Evolutionary conservation across 1,284 basidiomycete genomes (phyloP), one percentile per base, ranked within the genome.

Genomic region (Fomitopsis palustris): DNA sequence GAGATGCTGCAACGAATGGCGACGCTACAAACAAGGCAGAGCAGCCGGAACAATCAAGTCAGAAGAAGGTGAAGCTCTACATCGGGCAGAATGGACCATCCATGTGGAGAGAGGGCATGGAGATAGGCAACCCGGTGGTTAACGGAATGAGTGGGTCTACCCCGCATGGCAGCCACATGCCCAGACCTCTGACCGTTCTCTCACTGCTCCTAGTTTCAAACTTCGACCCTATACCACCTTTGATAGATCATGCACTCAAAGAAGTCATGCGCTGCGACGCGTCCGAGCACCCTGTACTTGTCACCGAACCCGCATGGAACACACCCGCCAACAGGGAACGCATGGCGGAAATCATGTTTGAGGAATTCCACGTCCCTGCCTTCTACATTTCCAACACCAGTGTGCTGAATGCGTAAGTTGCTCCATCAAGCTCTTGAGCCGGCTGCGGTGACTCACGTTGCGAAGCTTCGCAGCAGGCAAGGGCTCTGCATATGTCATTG

Each of bases 281-380:
- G 7, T 77, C 85, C 8, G 94, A 98, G 68, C 96, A 98, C 69
- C 97, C 97, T 1, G 75, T 98, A 38, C 83, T 99, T 56, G 84
- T 96, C 23, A 98, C 97, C 1, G 97, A 99, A 73, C 92, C 96
- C 1, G 89, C 96, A 4, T 99, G 96, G 95, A 98, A 98, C 71
- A 92, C 94, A 0, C 80, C 87, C 31, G 87, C 88, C 21, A 94
- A 96, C 69, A 81, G 96, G 53, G 95, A 98, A 76, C 83, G 88
- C 54, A 91, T 98, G 87, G 92, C 94, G 14, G 94, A 99, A 76
- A 89, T 99, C 59, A 94, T 96, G 77, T 99, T 99, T 70, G 97
- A 99, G 75, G 90, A 96, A 62, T 95, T 98, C 68, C 80, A 93
- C 55, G 92, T 90, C 8, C 97, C 97, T 2, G 97, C 96, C 1